Evolutionary conservation across 176 grass and related monocot genomes (phyloP).

Genomic region (Coix lacrymajobi): DNA sequence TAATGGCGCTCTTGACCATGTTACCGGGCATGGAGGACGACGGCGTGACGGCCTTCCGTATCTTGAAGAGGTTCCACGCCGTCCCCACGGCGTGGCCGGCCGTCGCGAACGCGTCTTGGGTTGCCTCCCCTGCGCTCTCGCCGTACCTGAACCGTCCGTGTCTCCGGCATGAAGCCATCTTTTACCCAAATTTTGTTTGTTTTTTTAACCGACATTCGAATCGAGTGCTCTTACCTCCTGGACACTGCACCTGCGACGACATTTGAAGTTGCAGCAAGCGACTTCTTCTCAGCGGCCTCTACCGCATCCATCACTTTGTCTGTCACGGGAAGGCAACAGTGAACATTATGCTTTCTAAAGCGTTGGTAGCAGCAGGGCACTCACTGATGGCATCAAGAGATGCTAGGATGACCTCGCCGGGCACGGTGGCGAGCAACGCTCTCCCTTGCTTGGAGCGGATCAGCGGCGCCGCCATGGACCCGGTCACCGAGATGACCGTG

Average conservation of each 20-base stretch:
- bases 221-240: slow-evolving; percentile 35
- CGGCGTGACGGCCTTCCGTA: slow-evolving; percentile 74
- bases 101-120: slow-evolving; percentile 72
- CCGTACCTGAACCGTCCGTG: slow-evolving; percentile 46
- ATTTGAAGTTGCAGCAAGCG: slow-evolving; percentile 63
- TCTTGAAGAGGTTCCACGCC: slow-evolving; percentile 94
- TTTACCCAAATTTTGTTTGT: background rate
- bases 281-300: slow-evolving; percentile 71
- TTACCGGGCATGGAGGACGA: slow-evolving; percentile 48
- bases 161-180: background rate
- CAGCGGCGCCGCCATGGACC: slow-evolving; percentile 65
- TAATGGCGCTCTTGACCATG: slow-evolving; percentile 65
- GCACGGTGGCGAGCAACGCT: slow-evolving; percentile 45
- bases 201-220: background rate
- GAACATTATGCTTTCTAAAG: background rate
- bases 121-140: slow-evolving; percentile 72
- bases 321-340: slow-evolving; percentile 18
- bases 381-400: slow-evolving; percentile 86
- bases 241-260: slow-evolving; percentile 71
- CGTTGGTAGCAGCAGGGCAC: background rate
- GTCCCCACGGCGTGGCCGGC: slow-evolving; percentile 80
- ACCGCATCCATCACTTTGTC: slow-evolving; percentile 87
- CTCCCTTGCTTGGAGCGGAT: slow-evolving; percentile 66
- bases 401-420: slow-evolving; percentile 81
- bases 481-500: slow-evolving; percentile 56